These are phyloP conservation scores for Ocimum tenuiflorum DNA, from an alignment of 257 asterid species.

Conservation along the genomic window DNA sequence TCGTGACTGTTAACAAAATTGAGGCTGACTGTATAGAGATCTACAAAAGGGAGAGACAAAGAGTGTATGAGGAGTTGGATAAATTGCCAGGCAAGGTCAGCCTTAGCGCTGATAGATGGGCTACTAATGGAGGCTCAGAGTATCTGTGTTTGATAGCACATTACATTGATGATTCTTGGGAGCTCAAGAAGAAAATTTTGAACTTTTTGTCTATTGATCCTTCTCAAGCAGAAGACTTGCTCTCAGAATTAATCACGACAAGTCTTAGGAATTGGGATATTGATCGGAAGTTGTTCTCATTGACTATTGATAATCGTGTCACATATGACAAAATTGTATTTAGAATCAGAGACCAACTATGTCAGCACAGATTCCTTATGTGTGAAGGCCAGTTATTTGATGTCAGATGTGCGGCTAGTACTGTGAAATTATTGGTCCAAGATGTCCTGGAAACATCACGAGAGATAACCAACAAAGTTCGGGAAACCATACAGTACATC, in stretches of 20 bases:
- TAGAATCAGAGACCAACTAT: slow-evolving; percentile 66
- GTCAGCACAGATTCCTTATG: slow-evolving; percentile 67
- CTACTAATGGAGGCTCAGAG: slow-evolving; percentile 42
- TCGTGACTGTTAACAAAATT: slow-evolving; percentile 45
- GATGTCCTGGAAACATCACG: slow-evolving; percentile 60
- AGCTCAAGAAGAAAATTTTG: slow-evolving; percentile 60
- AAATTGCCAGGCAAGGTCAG: slow-evolving; percentile 76
- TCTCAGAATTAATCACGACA: slow-evolving; percentile 59
- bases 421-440: slow-evolving; percentile 69
- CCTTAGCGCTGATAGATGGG: slow-evolving; percentile 76
- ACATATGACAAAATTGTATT: slow-evolving; percentile 52
- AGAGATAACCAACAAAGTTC: slow-evolving; percentile 59
- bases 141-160: slow-evolving; percentile 77
- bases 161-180: slow-evolving; percentile 75
- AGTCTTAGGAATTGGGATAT: slow-evolving; percentile 73
- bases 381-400: slow-evolving; percentile 89
- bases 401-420: slow-evolving; percentile 77
- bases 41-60: slow-evolving; percentile 64
- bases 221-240: slow-evolving; percentile 61
- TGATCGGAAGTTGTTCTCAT: slow-evolving; percentile 71
- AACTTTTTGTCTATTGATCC: slow-evolving; percentile 52
- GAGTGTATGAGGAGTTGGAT: slow-evolving; percentile 67
- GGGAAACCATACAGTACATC: slow-evolving; percentile 59
- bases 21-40: slow-evolving; percentile 75
- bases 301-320: slow-evolving; percentile 57